Evolutionary conservation across 2,329 filamentous ascomycete genomes (phyloP).

Genomic region (Talaromyces sp.): DNA sequence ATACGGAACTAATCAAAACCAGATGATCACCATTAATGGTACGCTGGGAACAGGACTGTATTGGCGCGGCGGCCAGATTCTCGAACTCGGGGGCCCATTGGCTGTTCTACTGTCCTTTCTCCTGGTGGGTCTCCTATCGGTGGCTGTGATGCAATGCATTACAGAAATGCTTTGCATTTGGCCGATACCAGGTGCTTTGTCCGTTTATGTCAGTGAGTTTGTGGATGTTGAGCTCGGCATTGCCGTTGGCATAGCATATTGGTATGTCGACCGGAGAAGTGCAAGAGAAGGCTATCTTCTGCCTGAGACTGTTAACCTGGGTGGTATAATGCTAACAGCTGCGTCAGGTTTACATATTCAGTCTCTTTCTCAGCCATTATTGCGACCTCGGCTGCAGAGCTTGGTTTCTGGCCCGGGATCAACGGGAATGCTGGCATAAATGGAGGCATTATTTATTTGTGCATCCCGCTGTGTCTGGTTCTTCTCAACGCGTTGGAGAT

Average conservation of each 20-base stretch:
- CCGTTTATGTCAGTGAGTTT: slow-evolving; percentile 30
- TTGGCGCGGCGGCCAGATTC: slow-evolving; percentile 24
- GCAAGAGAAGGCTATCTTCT: neutral
- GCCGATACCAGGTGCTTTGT: slow-evolving; percentile 32
- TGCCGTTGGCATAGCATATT: slow-evolving; percentile 30
- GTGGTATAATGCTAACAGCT: neutral
- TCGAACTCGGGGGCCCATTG: slow-evolving; percentile 27
- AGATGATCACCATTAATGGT: slow-evolving; percentile 33
- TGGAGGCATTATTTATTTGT: slow-evolving; percentile 17
- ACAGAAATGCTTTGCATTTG: slow-evolving; percentile 32
- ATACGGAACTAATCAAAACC: neutral
- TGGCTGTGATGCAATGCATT: slow-evolving; percentile 35
- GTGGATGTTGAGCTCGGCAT: slow-evolving; percentile 32
- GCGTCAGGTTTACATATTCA: slow-evolving; percentile 23
- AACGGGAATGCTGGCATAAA: slow-evolving; percentile 15
- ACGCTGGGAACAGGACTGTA: slow-evolving; percentile 31
- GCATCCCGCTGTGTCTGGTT: slow-evolving; percentile 17
- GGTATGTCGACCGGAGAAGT: slow-evolving; percentile 15
- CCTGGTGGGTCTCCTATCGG: slow-evolving; percentile 25
- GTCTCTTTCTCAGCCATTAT: slow-evolving; percentile 24
- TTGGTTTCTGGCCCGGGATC: slow-evolving; percentile 21
- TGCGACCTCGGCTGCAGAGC: slow-evolving; percentile 19
- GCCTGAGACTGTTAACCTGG: neutral
- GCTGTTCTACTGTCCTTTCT: slow-evolving; percentile 27
- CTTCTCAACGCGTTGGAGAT: slow-evolving; percentile 7